These are phyloP conservation scores for Geranomyces variabilis DNA, from an alignment of 192 early-diverging fungal genomes.

Conservation along the genomic window DNA sequence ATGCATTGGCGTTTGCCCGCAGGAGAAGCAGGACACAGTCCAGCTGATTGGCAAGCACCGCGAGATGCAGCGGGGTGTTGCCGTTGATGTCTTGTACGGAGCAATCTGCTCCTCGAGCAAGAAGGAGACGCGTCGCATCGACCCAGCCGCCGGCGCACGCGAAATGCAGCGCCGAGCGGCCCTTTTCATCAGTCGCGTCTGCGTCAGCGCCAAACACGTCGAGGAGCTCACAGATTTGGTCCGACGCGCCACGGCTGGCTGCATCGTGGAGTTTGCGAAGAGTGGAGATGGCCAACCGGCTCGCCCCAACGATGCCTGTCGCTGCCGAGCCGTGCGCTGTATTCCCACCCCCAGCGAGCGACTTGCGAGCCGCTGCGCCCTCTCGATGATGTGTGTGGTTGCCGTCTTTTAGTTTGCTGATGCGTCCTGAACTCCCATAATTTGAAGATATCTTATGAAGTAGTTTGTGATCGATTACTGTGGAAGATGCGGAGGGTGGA, in stretches of 20 bases:
- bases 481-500: neutral
- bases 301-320: neutral
- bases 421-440: neutral
- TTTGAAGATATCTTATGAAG: neutral
- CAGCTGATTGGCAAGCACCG: conserved; percentile 37
- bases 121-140: conserved; percentile 61
- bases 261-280: conserved; percentile 3
- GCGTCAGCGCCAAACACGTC: conserved; percentile 8
- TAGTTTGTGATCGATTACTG: neutral
- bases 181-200: conserved; percentile 31
- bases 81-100: conserved; percentile 42
- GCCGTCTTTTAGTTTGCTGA: conserved; percentile 1
- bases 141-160: conserved; percentile 76
- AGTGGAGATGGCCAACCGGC: neutral
- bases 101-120: conserved; percentile 36
- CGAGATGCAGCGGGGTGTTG: conserved; percentile 47
- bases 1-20: conserved; percentile 28
- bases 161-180: conserved; percentile 82
- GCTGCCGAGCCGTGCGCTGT: no score
- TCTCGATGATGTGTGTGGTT: no score
- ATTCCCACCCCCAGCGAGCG: no score
- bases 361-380: no score
- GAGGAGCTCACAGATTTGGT: neutral
- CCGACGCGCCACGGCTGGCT: neutral
- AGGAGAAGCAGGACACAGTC: conserved; percentile 35